A percentile compares a stretch with the other conserved stretches of the same genome.
These are phyloP conservation scores for Ceriops tagal DNA, from an alignment of 345 rosid species.

Conservation along the genomic window DNA sequence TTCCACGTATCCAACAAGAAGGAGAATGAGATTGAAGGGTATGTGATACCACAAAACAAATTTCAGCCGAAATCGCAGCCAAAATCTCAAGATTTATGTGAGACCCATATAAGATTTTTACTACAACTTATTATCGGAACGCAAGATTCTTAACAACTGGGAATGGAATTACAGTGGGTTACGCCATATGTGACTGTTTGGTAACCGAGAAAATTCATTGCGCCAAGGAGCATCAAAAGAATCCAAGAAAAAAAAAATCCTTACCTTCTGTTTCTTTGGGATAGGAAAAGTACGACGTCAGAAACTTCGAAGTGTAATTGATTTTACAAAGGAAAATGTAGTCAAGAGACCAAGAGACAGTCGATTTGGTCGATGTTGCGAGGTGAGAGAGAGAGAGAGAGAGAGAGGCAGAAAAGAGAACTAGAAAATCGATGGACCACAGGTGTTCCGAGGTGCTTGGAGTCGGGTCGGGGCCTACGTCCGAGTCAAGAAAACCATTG, in stretches of 20 bases:
- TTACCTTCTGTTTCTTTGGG: neutral
- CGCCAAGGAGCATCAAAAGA: neutral
- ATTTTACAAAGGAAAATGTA: neutral
- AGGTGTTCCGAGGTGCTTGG: neutral
- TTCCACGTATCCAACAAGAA: neutral
- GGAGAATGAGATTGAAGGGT: neutral
- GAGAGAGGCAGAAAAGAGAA: neutral
- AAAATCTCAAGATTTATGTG: neutral
- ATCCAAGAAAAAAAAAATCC: neutral
- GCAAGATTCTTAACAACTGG: neutral
- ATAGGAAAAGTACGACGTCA: too few relatives aligned
- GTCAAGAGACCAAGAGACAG: neutral
- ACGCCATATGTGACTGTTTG: neutral
- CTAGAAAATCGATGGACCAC: neutral
- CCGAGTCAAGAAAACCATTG: neutral
- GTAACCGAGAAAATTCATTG: neutral
- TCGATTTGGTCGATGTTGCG: neutral
- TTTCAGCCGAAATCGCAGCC: neutral
- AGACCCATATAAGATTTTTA: neutral
- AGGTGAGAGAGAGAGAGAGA: neutral
- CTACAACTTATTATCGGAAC: neutral
- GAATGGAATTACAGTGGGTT: neutral
- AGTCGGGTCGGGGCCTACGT: neutral
- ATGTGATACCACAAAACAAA: neutral
- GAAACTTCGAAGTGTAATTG: too few relatives aligned